A percentile compares a stretch with the other conserved stretches of the same genome.
phyloP scores from a whole-genome alignment of 441 rosid genomes.

The Jatropha multifida region DNA sequence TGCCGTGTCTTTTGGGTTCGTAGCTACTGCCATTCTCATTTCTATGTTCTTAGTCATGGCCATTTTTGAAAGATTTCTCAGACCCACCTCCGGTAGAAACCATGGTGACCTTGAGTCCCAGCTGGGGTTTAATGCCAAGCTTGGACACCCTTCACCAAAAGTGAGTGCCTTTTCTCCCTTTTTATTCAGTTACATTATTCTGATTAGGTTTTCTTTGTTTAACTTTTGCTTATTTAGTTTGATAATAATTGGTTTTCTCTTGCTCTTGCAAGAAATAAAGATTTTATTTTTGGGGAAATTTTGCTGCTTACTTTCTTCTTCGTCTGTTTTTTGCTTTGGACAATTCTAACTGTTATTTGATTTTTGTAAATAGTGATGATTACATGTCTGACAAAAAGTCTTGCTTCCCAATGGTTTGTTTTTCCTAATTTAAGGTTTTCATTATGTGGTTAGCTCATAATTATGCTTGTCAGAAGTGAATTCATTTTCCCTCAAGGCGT shows the following conservation, averaged over 20 bases:
- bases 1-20: conserved; percentile 95
- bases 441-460: neutral
- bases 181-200: conserved; percentile 10
- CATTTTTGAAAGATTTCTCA: conserved; percentile 78
- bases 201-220: conserved; percentile 22
- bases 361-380: conserved; percentile 24
- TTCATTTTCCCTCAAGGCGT: neutral
- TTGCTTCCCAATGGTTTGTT: neutral
- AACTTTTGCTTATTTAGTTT: neutral
- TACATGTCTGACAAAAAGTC: conserved; percentile 29
- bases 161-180: conserved; percentile 43
- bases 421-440: neutral
- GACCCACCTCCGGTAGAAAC: conserved; percentile 46
- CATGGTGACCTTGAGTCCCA: conserved; percentile 60
- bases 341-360: conserved; percentile 28
- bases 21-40: conserved; percentile 96
- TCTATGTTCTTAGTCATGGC: conserved; percentile 98
- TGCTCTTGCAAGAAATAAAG: neutral
- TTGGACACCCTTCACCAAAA: conserved; percentile 78
- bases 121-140: conserved; percentile 52
- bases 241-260: conserved; percentile 1
- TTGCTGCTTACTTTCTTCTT: neutral
- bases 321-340: neutral
- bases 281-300: conserved; percentile 10
- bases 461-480: conserved; percentile 17